Base-by-base conservation (phyloP, 2,329 filamentous ascomycete species). In the Reticulascus tulasneorum region DNA sequence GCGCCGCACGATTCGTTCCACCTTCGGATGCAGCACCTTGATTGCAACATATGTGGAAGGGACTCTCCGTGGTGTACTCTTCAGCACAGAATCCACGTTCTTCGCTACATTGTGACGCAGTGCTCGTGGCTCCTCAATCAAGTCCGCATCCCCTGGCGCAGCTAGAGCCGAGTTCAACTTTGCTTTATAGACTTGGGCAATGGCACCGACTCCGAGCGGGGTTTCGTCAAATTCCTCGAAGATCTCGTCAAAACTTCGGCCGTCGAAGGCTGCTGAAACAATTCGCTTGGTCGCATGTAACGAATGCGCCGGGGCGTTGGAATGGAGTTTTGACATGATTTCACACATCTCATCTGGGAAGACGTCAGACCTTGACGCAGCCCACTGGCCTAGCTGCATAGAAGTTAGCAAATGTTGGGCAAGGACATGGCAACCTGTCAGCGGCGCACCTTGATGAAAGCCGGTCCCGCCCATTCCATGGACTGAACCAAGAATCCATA, bases 371-470 rank as follows among this genome's bases (percentile, higher is more conserved):
- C 93, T 77, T 6, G 93, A 97, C 4, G 93, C 93, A 13, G 93
- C 93, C 93, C 93, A 98, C 80, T 98, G 93, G 12, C 93, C 93
- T 36, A 98, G 78, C 81, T 90, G 50, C n/a, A n/a, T n/a, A n/a
- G n/a, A n/a, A n/a, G n/a, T n/a, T n/a, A n/a, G n/a, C n/a, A n/a
- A n/a, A n/a, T 18, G 13, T 19, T 5, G 12, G n/a, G 22, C 9
- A 3, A 9, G 16, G 23, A 12, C n/a, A 6, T 1, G 3, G n/a
- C 0, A 6, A 13, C 7, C 9, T 10, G 6, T 20, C 16, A 37
- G 19, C 3, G 5, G 37, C 56, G 33, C 63, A 87, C 85, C 76
- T 98, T 98, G 66, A 98, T 98, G 55, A 98, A 98, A 1, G 93
- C 89, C 28, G 93, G 90, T 0, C 93, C 93, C 13, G 91, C 88